Base-by-base conservation (phyloP, 1,284 basidiomycete genomes). In the Apiotrichum veenhuisii region DNA sequence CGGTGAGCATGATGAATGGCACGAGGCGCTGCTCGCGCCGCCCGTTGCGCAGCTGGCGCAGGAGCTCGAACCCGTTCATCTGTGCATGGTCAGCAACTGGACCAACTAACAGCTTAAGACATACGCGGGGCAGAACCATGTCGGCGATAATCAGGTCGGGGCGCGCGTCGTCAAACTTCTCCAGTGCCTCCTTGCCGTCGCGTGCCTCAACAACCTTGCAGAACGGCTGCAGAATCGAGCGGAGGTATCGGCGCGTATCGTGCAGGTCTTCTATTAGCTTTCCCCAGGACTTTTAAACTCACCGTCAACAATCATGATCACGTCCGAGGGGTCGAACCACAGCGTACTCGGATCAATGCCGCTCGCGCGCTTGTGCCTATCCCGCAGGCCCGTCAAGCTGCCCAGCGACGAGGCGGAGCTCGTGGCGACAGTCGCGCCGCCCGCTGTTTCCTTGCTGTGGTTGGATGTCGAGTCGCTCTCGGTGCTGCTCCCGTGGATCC, bases 71-170 rank as follows among this genome's bases (percentile, higher is more conserved):
- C 1, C 73, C 73, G 43, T 69, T 67, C 14, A 72, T 55, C 69
- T 72, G 46, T 15, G 23, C 10, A 14, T 37, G 25, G 57, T 54
- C 50, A 1, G 34, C 23, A 15, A 23, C 30, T 20, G 11, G n/a
- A 11, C 58, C n/a, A 46, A 11, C 3, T 11, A 1, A 37, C n/a
- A n/a, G n/a, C n/a, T n/a, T n/a, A n/a, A n/a, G n/a, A n/a, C 67
- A 61, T 50, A 73, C 65, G 27, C 65, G 63, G 3, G 77, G 77
- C 76, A 80, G 77, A 72, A 77, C 77, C 9, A 78, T 73, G 54
- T 80, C 79, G 1, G 74, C 71, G 12, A 79, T 64, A 54, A 80
- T 73, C 23, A 76, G 59, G 42, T 74, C 63, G 45, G 72, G 68
- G 10, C 59, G 47, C 9, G 49, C 50, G 17, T 54, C 57, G 27